A percentile compares a stretch with the other conserved stretches of the same genome.
phyloP scores from a whole-genome alignment of 805 yeast species.

The Cyberlindnera mrakii region DNA sequence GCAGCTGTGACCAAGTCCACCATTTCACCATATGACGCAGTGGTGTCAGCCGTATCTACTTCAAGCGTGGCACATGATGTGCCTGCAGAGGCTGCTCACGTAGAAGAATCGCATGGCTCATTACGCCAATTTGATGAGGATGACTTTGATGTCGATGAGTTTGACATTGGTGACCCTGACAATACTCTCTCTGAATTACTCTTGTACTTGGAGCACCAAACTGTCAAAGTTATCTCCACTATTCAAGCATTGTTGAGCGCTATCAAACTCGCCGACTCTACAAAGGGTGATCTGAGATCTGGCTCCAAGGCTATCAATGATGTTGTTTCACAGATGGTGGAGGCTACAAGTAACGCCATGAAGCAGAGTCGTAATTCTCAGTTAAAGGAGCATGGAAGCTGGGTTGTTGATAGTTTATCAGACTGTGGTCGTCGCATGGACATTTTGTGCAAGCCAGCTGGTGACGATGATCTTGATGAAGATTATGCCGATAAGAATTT shows the following conservation, averaged over 20 bases:
- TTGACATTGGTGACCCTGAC: constrained; percentile 82
- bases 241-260: constrained; percentile 77
- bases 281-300: constrained; percentile 64
- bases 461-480: constrained; percentile 35
- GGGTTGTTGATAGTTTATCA: constrained; percentile 81
- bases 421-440: constrained; percentile 86
- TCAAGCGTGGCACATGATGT: neutral
- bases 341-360: constrained; percentile 84
- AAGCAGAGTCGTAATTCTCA: constrained; percentile 79
- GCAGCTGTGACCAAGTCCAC: too few relatives aligned
- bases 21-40: too few relatives aligned
- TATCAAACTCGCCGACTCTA: constrained; percentile 70
- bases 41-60: too few relatives aligned
- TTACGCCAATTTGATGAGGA: constrained; percentile 11
- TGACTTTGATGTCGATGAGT: constrained; percentile 64
- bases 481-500: constrained; percentile 83
- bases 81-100: constrained; percentile 1
- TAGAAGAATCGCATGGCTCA: neutral
- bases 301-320: constrained; percentile 71
- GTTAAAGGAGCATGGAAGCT: constrained; percentile 83
- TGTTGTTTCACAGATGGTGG: constrained; percentile 83
- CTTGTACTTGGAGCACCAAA: constrained; percentile 85
- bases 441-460: constrained; percentile 46
- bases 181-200: constrained; percentile 80
- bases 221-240: constrained; percentile 84